Evolutionary conservation across 148 eudicot genomes (phyloP).

Genomic region (Selenicereus undatus): DNA sequence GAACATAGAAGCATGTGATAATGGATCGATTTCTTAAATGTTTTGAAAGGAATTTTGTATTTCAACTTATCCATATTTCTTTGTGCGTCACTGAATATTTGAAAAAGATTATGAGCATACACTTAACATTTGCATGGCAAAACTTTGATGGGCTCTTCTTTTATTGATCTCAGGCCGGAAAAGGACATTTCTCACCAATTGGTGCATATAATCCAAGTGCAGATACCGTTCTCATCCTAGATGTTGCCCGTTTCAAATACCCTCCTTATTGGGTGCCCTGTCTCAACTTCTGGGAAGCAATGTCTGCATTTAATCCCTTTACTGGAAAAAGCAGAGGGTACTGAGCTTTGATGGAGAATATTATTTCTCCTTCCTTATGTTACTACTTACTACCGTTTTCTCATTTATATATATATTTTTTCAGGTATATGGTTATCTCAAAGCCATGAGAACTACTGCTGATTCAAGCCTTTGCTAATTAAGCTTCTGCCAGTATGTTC

Average conservation of each 20-base stretch:
- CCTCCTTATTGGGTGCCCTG: constrained; percentile 13
- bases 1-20: too few relatives aligned
- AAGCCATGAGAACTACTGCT: neutral
- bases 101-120: too few relatives aligned
- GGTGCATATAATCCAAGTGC: neutral
- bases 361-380: neutral
- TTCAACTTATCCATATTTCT: too few relatives aligned
- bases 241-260: constrained; percentile 13
- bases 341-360: neutral
- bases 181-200: constrained; percentile 10
- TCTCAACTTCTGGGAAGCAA: neutral
- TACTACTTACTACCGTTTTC: neutral
- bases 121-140: too few relatives aligned
- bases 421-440: neutral
- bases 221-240: neutral
- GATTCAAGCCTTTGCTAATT: too few relatives aligned
- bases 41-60: too few relatives aligned
- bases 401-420: neutral
- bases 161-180: neutral
- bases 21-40: too few relatives aligned
- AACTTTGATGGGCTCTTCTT: too few relatives aligned
- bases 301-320: neutral
- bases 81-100: too few relatives aligned
- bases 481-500: too few relatives aligned
- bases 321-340: constrained; percentile 15